Evolutionary conservation across 495 filamentous ascomycete genomes (phyloP).

Genomic region (Trichoderma reesei): DNA sequence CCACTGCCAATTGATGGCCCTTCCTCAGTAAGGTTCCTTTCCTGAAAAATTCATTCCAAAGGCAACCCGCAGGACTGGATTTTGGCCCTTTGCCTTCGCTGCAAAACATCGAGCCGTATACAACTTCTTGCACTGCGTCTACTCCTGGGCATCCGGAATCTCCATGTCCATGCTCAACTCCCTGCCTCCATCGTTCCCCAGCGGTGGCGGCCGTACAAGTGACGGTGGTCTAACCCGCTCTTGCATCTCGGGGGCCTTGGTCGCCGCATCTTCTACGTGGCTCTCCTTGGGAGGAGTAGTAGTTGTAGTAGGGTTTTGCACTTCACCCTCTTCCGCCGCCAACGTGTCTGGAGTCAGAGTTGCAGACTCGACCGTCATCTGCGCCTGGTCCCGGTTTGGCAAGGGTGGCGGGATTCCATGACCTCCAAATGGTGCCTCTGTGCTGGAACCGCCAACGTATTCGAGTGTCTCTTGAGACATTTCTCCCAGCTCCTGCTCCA

Average conservation of each 20-base stretch:
- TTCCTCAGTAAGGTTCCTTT: no score
- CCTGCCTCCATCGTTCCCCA: neutral
- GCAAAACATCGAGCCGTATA: neutral
- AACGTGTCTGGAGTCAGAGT: neutral
- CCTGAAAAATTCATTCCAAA: neutral
- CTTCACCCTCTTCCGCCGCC: neutral
- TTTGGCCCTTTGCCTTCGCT: neutral
- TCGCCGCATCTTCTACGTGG: neutral
- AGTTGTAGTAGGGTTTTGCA: neutral
- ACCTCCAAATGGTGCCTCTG: neutral
- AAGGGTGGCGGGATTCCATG: neutral
- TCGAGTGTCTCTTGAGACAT: constrained; percentile 1
- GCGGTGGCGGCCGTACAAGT: neutral
- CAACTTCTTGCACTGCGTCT: neutral
- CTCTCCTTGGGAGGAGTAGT: constrained; percentile 2
- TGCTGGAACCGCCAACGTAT: neutral
- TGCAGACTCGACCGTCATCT: neutral
- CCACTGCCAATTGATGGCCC: no score
- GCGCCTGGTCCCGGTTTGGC: neutral
- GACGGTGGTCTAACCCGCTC: constrained; percentile 18
- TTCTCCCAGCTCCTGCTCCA: constrained; percentile 10
- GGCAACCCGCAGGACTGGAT: neutral
- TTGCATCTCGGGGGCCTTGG: constrained; percentile 29
- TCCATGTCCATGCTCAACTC: constrained; percentile 10
- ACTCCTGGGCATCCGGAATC: neutral